Conservation (phyloP, 169 alveolate genomes). For the Plasmodium adleri region DNA sequence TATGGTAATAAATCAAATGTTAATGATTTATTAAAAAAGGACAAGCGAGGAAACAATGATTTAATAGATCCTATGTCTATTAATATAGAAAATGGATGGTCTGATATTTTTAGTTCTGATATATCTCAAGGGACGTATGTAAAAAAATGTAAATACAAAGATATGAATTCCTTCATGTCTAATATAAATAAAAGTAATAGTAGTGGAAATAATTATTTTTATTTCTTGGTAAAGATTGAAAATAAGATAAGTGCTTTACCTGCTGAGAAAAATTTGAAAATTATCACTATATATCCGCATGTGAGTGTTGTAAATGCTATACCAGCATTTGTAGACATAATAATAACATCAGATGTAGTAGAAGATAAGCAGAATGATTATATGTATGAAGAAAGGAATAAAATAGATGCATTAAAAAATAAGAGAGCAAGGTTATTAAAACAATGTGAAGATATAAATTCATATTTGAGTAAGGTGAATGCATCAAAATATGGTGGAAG, state of each 20-base stretch:
- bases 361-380: conserved; percentile 56
- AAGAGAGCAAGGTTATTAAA: conserved; percentile 38
- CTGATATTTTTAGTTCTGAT: conserved; percentile 74
- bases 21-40: not conserved
- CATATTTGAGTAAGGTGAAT: conserved; percentile 10
- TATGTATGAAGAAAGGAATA: conserved; percentile 54
- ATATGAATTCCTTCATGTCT: conserved; percentile 8
- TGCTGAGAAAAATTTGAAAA: conserved; percentile 85
- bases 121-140: conserved; percentile 72
- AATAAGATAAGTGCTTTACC: conserved; percentile 86
- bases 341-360: conserved; percentile 53
- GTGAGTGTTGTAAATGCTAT: conserved; percentile 87
- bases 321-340: conserved; percentile 84
- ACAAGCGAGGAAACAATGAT: conserved; percentile 27
- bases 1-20: not conserved
- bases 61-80: conserved; percentile 15
- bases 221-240: conserved; percentile 84
- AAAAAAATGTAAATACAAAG: conserved; percentile 49
- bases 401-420: conserved; percentile 51
- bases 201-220: conserved; percentile 78
- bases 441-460: conserved; percentile 52
- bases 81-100: conserved; percentile 67
- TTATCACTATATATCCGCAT: conserved; percentile 87
- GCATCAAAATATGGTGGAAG: too few relatives aligned
- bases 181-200: conserved; percentile 54